A percentile compares a stretch with the other conserved stretches of the same genome.
Conservation (phyloP, 1,284 basidiomycete species). For the Ustilago lituana region DNA sequence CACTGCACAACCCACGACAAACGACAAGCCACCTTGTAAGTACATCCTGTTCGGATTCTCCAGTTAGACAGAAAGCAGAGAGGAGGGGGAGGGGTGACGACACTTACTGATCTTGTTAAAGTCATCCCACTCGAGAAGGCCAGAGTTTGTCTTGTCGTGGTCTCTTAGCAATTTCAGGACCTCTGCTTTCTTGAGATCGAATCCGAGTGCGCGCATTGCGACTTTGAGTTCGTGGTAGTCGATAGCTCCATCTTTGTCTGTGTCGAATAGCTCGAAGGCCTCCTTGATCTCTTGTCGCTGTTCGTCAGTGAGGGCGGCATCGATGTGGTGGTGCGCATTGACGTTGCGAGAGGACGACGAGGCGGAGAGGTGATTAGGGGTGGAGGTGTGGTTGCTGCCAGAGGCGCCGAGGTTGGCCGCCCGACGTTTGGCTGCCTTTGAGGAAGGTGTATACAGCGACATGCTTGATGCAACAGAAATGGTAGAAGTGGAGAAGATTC, state of each 20-base stretch:
- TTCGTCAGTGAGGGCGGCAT: constrained; percentile 78
- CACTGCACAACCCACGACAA: constrained; percentile 73
- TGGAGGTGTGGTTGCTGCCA: constrained; percentile 27
- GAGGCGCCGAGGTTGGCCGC: constrained; percentile 34
- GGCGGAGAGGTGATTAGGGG: constrained; percentile 21
- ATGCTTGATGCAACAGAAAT: too few species aligned
- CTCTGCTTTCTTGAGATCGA: constrained; percentile 97
- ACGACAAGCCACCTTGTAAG: background rate
- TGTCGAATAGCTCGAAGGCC: constrained; percentile 98
- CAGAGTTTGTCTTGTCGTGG: constrained; percentile 86
- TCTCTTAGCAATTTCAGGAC: constrained; percentile 93
- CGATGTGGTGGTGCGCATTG: constrained; percentile 35
- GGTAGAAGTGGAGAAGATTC: too few species aligned
- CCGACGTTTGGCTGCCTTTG: constrained; percentile 41
- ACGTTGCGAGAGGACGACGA: constrained; percentile 26
- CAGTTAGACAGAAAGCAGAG: too few species aligned
- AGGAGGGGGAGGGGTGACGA: background rate
- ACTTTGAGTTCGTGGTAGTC: constrained; percentile 97
- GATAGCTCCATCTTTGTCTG: constrained; percentile 90
- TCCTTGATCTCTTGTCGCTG: constrained; percentile 98
- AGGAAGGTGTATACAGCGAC: constrained; percentile 54
- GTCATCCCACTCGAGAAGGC: constrained; percentile 92
- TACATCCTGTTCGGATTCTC: too few species aligned
- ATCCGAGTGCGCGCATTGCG: constrained; percentile 95
- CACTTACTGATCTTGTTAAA: constrained; percentile 95